Conservation (phyloP, 345 rosid genomes). For the Durio zibethinus region DNA sequence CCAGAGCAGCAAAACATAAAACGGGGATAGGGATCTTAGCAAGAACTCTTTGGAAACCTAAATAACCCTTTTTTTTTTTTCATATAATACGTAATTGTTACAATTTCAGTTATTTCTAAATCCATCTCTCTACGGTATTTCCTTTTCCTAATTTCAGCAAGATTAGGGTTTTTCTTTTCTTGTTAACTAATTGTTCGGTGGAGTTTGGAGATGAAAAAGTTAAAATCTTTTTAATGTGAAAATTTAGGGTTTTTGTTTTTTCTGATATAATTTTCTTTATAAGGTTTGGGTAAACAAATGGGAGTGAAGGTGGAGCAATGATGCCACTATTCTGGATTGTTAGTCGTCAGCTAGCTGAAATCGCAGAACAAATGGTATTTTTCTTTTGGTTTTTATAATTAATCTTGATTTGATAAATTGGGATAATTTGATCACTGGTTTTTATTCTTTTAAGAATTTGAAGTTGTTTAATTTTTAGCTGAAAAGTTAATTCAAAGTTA, state of each 20-base stretch:
- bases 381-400: not conserved
- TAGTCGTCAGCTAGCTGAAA: constrained; percentile 53
- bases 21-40: not conserved
- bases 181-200: not conserved
- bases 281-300: constrained; percentile 25
- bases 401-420: not conserved
- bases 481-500: too few relatives aligned
- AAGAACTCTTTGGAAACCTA: not conserved
- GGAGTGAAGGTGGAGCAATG: constrained; percentile 42
- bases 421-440: not conserved
- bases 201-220: not conserved
- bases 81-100: not conserved
- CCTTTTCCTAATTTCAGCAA: not conserved
- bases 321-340: constrained; percentile 61
- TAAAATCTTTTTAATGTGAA: not conserved
- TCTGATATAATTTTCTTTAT: too few relatives aligned
- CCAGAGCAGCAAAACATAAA: not conserved
- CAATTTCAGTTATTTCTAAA: not conserved
- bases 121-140: not conserved
- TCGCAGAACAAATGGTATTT: constrained; percentile 52
- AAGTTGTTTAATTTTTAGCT: not conserved
- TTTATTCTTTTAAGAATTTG: not conserved
- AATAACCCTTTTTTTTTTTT: not conserved
- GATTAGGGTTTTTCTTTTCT: not conserved
- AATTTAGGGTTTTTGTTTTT: not conserved